Base-by-base conservation (phyloP, 1,284 basidiomycete species). In the Phellopilus nigrolimitatus region DNA sequence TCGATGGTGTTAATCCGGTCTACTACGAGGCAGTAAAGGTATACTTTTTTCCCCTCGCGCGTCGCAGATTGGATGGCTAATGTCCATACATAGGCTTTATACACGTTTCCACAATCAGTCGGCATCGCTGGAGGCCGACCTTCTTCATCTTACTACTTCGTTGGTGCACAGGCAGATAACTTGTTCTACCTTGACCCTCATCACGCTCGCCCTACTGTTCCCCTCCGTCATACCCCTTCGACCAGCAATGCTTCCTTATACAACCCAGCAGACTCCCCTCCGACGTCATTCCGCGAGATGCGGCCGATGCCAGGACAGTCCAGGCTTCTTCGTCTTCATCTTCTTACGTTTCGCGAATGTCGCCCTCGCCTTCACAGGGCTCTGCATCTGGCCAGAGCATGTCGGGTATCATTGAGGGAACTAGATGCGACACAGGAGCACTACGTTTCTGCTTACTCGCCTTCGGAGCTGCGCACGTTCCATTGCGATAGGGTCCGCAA, bases 151-250 rank as follows among this genome's bases (percentile, higher is more conserved):
- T 98, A 97, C 67, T 99, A 98, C 70, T 99, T 99, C 66, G 89
- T 98, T 46, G 95, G 93, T 10, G 80, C 84, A 0, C 95, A 98
- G 64, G 88, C 84, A 2, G 87, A 93, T 59, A 88, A 82, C 47
- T 74, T 97, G 4, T 95, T 97, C 68, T 99, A 98, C 64, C 87
- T 98, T 44, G 95, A 99, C 66, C 95, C 95, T 0, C 95, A 98
- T 64, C 84, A 95, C 62, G 79, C 92, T 0, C 81, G 94, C 5
- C 81, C 91, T 0, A 77, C 91, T 0, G 73, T 99, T 8, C 84
- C 88, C 0, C 75, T 95, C 5, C 80, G 85, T 10, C 73, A 78
- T 0, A 79, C 83, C 1, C 80, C 82, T 36, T 15, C 49, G 36
- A 52, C 45, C 13, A 22, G 51, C 46, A 8, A 30, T 30, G 7